Evolutionary conservation across 768 basidiomycete species (phyloP), one percentile per base, ranked within the genome.

Genomic region (Lentinula lateritia): DNA sequence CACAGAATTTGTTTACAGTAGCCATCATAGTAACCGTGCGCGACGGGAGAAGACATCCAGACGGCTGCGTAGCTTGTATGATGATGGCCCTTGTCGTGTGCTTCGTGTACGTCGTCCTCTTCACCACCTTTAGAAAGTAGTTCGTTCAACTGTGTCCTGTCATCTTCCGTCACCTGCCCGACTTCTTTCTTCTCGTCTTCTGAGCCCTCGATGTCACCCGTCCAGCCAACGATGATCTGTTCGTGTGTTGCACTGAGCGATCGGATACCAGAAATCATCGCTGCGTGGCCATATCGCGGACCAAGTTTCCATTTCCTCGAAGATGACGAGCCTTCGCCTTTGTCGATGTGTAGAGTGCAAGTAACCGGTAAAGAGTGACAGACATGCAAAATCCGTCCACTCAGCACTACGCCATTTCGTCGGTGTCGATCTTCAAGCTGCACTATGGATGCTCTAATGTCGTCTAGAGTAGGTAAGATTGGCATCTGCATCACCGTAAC

Each of bases 1-100:
- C 96, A 99, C 48, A 99, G 86, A 42, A 88, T 96, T 69, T 90
- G 88, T 74, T 99, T 99, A 83, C 95, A 98, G 73, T 97, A 98
- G 0, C 95, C 95, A 66, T 98, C 95, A 71, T 98, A 97, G 72
- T 97, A 95, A 0, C 89, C 93, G 68, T 94, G 92, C 20, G 93
- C 94, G 42, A 94, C 84, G 71, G 89, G 84, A 67, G 93, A 91
- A 67, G 92, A 88, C 39, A 95, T 78, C 92, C 92, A 97, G 12
- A 99, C 92, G 5, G 96, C 95, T 6, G 92, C 84, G 66, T 93
- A 97, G 13, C 76, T 81, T 52, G 90, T 86, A 68, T 81, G 38
- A 32, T 56, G 55, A 28, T 56, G 38, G 8, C 35, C 35, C n/a
- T 56, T 12, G 39, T 59, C 46, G 23, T 60, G 50, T 16, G 18